Base-by-base conservation (phyloP, 2,329 filamentous ascomycete species). In the Xylaria sp. region DNA sequence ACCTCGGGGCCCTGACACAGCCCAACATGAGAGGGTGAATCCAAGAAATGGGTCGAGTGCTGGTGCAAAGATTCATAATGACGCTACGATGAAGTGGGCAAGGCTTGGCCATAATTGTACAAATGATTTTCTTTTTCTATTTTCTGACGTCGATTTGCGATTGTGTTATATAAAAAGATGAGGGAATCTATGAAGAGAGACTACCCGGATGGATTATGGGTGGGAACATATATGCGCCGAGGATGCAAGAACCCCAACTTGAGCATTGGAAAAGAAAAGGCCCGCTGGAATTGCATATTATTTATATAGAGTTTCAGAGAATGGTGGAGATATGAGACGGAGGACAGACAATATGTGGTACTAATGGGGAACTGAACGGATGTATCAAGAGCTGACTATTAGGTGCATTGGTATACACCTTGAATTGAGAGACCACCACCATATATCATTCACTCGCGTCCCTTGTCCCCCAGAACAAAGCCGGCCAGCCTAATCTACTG, bases 281-380 rank as follows among this genome's bases (percentile, higher is more conserved):
- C 55, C 64, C 61, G 51, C 52, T 55, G 61, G 67, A 41, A 34
- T 28, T 60, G 67, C 54, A 67, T 69, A 62, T 37, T 61, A 28
- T 55, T 60, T 67, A 39, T 67, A 25, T n/a, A 39, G n/a, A 13
- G 10, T 41, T 3, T 13, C 23, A 51, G 34, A 44, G 55, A 55
- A 20, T 20, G 52, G 37, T 6, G 28, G 51, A 37, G 51, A 37
- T 5, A 37, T n/a, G 44, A 46, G 39, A 37, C 9, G 28, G 25
- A 48, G 18, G 50, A 52, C 3, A 18, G 58, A 51, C 12, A 23
- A 44, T 39, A 46, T 34, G 60, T 34, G n/a, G 51, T 56, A 64
- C 50, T 57, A 41, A 18, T 46, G 41, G 18, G 18, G 31, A 57
- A 63, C 18, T 31, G 60, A 63, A 48, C 28, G 48, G 41, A 23